A percentile compares a stretch with the other conserved stretches of the same genome.
These are phyloP conservation scores for Eimeria maxima DNA, from an alignment of 169 alveolate genomes.

Conservation along the genomic window DNA sequence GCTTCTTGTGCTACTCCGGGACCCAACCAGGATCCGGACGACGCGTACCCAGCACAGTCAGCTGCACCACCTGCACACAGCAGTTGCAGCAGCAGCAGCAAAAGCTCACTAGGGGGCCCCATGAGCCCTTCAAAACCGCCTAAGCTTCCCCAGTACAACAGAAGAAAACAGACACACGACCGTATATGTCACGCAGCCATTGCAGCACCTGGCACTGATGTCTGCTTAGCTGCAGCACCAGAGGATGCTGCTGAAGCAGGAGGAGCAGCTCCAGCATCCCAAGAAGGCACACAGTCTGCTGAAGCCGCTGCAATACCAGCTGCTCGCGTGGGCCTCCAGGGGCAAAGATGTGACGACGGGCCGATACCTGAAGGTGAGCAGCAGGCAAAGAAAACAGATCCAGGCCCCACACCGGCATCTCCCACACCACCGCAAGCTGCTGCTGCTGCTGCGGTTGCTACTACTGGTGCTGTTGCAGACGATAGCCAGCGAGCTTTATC, in stretches of 20 bases:
- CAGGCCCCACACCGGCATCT: not conserved
- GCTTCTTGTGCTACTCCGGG: not conserved
- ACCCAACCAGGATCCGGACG: not conserved
- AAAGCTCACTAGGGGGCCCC: not conserved
- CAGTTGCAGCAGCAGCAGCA: conserved; percentile 44
- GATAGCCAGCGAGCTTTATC: not conserved
- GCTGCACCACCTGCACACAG: conserved; percentile 20
- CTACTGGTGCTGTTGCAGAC: not conserved
- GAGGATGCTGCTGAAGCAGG: not conserved
- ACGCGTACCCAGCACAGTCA: not conserved
- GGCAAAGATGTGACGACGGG: not conserved
- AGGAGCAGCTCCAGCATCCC: not conserved
- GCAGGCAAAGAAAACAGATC: not conserved
- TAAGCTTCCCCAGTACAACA: not conserved
- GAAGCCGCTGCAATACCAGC: not conserved
- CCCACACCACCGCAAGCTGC: not conserved
- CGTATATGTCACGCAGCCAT: not conserved
- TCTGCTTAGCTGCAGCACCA: not conserved
- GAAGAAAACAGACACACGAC: not conserved
- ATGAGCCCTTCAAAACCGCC: not conserved
- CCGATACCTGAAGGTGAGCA: not conserved
- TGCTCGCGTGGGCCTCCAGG: not conserved
- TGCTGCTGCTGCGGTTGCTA: not conserved
- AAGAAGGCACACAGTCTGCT: not conserved
- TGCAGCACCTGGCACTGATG: not conserved